Evolutionary conservation across 192 early-diverging fungal genomes (phyloP).

Genomic region (Entrophospora sp.): DNA sequence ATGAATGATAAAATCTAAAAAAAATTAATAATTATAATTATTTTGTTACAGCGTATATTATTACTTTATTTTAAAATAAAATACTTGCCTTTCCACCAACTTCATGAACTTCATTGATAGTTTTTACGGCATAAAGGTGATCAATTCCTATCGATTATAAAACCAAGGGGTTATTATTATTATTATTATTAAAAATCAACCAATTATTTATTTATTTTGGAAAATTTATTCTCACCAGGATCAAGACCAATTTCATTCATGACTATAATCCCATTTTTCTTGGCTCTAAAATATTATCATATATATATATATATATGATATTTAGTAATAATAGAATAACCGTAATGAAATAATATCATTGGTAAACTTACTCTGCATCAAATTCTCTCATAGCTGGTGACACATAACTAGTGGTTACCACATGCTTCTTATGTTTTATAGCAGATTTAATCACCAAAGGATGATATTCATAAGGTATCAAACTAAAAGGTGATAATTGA

Average conservation of each 20-base stretch:
- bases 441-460: slow-evolving; percentile 83
- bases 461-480: slow-evolving; percentile 88
- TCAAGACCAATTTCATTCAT: slow-evolving; percentile 99
- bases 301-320: too few species aligned
- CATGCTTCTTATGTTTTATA: slow-evolving; percentile 82
- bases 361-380: slow-evolving; percentile 60
- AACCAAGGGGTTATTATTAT: too few species aligned
- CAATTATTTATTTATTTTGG: too few species aligned
- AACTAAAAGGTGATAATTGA: too few species aligned
- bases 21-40: slow-evolving; percentile 28
- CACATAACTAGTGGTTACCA: slow-evolving; percentile 94
- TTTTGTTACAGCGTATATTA: not conserved
- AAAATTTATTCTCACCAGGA: too few species aligned
- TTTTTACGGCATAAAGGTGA: slow-evolving; percentile 85
- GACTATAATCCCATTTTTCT: slow-evolving; percentile 76
- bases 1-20: slow-evolving; percentile 79
- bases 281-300: slow-evolving; percentile 45
- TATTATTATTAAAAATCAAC: not conserved
- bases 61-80: not conserved
- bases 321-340: not conserved
- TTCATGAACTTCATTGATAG: slow-evolving; percentile 80
- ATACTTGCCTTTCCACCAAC: slow-evolving; percentile 64
- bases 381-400: slow-evolving; percentile 88
- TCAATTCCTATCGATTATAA: slow-evolving; percentile 91
- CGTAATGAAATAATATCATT: not conserved